Evolutionary conservation across 2,329 filamentous ascomycete species (phyloP), one percentile per base, ranked within the genome.

Genomic region (Aspergillus pseudoviridinutans): DNA sequence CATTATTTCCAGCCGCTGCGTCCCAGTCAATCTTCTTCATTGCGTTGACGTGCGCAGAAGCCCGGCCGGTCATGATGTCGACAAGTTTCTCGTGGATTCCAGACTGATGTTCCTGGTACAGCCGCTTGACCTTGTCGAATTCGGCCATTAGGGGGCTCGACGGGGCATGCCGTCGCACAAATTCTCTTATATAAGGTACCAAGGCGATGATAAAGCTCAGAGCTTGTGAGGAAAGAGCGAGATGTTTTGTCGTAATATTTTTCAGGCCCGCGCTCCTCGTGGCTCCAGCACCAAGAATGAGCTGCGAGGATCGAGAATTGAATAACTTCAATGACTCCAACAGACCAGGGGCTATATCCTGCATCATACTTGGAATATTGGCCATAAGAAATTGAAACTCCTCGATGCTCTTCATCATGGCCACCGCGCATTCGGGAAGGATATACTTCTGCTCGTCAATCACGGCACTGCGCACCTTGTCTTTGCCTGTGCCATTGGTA

Each of bases 201-300:
- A 97, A 80, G 0, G 91, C 87, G 25, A 92, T 89, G 49, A 96
- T 86, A 71, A 99, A 97, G 49, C 89, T 88, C 22, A 97, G 77
- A 0, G 92, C 90, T 73, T 97, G 93, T 0, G 90, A 92, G 2
- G 94, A 92, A 20, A 97, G 85, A 0, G 94, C 92, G 1, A 99
- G 83, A 75, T 99, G 93, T 67, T 94, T 94, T 0, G 94, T 96
- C 0, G 91, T 96, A 71, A 99, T 99, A 68, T 97, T 97, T 72
- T 92, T 96, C 22, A 99, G 80, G 0, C 93, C 93, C 1, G 92
- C 94, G 25, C 89, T 92, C 38, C 86, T 83, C 4, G 91, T 97
- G 3, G 94, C 94, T 4, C 94, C 94, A 1, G 94, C 94, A 1
- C 94, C 94, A 6, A 99, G 86, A 62, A 99, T 97, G 57, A 99